Evolutionary conservation across 2,329 filamentous ascomycete species (phyloP), one percentile per base, ranked within the genome.

Genomic region (Ophiosphaerella korrae): DNA sequence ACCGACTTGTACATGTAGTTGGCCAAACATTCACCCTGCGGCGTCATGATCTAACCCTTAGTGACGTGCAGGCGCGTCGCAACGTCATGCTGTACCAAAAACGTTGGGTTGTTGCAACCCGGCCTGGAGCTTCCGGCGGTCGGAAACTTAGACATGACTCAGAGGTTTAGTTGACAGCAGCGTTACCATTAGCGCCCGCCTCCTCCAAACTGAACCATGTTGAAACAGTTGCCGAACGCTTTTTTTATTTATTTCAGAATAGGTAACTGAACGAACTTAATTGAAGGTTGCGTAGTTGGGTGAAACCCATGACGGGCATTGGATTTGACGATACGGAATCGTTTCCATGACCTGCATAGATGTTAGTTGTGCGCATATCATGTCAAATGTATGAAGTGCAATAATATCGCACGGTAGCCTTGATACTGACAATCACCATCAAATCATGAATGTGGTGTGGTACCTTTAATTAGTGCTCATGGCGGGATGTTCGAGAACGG

Each of bases 151-250:
- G 41, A 21, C 14, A 31, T 45, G 42, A 45, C 42, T 45, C 42
- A 21, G 13, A 23, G 13, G 23, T 11, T 29, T 35, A 26, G 29
- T 35, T 45, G 32, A 37, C 42, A 42, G 39, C 39, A 42, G 24
- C 33, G 42, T 26, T 35, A 33, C 16, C n/a, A 21, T n/a, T 45
- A 45, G 42, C 23, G 34, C 26, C 42, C 42, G 42, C 23, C 8
- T 21, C 8, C 13, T 9, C 34, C 16, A 29, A 14, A 11, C 21
- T 24, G 33, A 45, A 35, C 29, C 42, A 26, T 36, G 21, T 33
- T 43, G 41, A 43, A 43, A 43, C 41, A 13, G 36, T 39, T 39
- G 18, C 36, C 36, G 24, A 39, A 39, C 36, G 21, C 18, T 39
- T 39, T 39, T 11, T 23, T 3, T 7, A 39, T 18, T 39, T 7